Base-by-base conservation (phyloP, 2,329 filamentous ascomycete genomes). In the Drechslera avenae region DNA sequence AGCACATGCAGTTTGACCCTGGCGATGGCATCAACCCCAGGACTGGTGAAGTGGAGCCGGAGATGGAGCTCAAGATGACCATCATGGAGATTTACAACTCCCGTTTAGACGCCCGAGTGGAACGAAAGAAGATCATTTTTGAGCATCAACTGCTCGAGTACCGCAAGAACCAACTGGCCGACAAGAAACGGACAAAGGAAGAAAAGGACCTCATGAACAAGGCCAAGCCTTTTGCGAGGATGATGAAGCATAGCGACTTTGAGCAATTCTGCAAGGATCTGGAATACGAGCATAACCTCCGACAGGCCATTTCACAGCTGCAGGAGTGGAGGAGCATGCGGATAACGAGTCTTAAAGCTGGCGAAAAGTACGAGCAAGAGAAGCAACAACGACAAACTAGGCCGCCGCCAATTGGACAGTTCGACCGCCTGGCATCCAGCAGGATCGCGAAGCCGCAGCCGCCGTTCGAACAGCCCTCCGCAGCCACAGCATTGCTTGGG, bases 81-180 rank as follows among this genome's bases (percentile, higher is more conserved):
- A 91, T 99, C 16, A 97, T 99, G 86, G 91, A 96, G 60, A 96
- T 99, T 42, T 99, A 99, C 79, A 99, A 99, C 69, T 88, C 89
- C 50, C 86, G 92, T 4, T 78, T 99, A 14, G 96, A 92, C 2
- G 89, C 92, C 50, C 86, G 94, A 60, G 93, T 93, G 5, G 93
- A 97, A 66, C 84, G 94, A 37, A 99, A 99, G 76, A 95, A 94
- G 77, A 89, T 97, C 42, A 89, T 99, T 5, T 97, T 99, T 65
- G 92, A 97, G 69, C 94, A 99, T 74, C 89, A 89, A 53, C 80
- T 99, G 21, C 80, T 99, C 3, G 93, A 99, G 48, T 99, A 99
- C 68, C 83, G 91, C 56, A 95, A 96, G 73, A 96, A 96, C 70
- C 88, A 84, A 19, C 89, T 91, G 42, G 74, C 87, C 4, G 94